Conservation (phyloP, 1,284 basidiomycete species). For the Pseudozyma flocculosa region DNA sequence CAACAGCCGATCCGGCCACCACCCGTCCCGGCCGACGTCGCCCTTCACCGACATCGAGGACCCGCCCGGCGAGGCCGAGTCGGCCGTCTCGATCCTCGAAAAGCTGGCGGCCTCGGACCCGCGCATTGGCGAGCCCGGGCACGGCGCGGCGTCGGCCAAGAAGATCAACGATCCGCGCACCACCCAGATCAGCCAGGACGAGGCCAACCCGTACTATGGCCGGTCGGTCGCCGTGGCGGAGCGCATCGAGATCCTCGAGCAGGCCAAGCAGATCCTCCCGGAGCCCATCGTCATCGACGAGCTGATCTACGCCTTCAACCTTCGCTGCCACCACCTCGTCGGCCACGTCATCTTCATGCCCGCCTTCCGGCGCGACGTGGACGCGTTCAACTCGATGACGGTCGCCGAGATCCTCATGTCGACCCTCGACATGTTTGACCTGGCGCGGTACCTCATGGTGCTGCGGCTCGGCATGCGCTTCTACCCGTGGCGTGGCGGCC, state of each 20-base stretch:
- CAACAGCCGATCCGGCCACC: background rate
- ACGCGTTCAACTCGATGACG: slow-evolving; percentile 21
- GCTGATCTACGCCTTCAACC: slow-evolving; percentile 16
- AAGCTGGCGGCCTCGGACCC: slow-evolving; percentile 33
- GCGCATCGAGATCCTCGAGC: slow-evolving; percentile 23
- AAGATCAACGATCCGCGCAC: slow-evolving; percentile 17
- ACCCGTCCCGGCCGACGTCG: background rate
- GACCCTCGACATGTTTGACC: slow-evolving; percentile 27
- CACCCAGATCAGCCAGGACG: slow-evolving; percentile 6
- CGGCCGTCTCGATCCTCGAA: slow-evolving; percentile 21
- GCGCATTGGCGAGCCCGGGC: slow-evolving; percentile 20
- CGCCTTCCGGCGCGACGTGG: slow-evolving; percentile 14
- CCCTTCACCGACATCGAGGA: slow-evolving; percentile 11
- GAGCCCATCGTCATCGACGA: slow-evolving; percentile 13
- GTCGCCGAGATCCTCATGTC: slow-evolving; percentile 30
- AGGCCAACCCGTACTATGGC: slow-evolving; percentile 10
- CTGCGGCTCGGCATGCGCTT: slow-evolving; percentile 43
- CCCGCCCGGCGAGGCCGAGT: slow-evolving; percentile 20
- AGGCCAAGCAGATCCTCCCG: slow-evolving; percentile 16
- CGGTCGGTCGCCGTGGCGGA: slow-evolving; percentile 11
- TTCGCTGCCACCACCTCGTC: slow-evolving; percentile 25
- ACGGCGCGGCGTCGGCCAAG: slow-evolving; percentile 19
- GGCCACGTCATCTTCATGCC: slow-evolving; percentile 44
- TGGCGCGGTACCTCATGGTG: slow-evolving; percentile 38
- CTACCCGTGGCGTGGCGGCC: slow-evolving; percentile 30